Percentiles rank a stretch among this genome's conserved stretches.
Evolutionary conservation across 345 rosid species (phyloP).

Genomic region (Gossypium australe): DNA sequence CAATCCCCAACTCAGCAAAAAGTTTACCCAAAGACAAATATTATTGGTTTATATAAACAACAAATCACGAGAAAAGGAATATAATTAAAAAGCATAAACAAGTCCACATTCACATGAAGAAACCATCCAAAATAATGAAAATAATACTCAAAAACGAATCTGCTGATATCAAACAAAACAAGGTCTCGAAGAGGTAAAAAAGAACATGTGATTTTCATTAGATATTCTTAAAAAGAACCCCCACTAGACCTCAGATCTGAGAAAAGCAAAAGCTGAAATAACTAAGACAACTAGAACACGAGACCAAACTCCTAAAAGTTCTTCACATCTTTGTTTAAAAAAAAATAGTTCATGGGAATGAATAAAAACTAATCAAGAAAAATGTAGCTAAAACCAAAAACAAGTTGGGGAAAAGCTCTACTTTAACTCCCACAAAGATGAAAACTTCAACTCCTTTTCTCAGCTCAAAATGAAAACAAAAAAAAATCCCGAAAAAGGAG

Average conservation of each 20-base stretch:
- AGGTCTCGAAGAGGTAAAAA: not conserved
- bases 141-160: constrained; percentile 5
- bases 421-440: not conserved
- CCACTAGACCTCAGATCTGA: constrained; percentile 14
- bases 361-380: not conserved
- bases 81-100: constrained; percentile 14
- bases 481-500: not conserved
- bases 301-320: not conserved
- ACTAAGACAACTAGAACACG: not conserved
- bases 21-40: not conserved
- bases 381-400: not conserved
- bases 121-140: constrained; percentile 15
- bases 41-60: not conserved
- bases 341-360: not conserved
- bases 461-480: not conserved
- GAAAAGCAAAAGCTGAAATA: constrained; percentile 4
- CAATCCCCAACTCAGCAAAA: not conserved
- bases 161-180: constrained; percentile 4
- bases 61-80: constrained; percentile 9
- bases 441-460: not conserved
- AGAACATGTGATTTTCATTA: constrained; percentile 16
- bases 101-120: constrained; percentile 17
- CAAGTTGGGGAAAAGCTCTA: not conserved
- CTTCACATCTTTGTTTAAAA: not conserved
- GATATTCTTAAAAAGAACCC: constrained; percentile 1